These are phyloP conservation scores for Hypoxylon fragiforme DNA, from an alignment of 495 filamentous ascomycete species.

Conservation along the genomic window DNA sequence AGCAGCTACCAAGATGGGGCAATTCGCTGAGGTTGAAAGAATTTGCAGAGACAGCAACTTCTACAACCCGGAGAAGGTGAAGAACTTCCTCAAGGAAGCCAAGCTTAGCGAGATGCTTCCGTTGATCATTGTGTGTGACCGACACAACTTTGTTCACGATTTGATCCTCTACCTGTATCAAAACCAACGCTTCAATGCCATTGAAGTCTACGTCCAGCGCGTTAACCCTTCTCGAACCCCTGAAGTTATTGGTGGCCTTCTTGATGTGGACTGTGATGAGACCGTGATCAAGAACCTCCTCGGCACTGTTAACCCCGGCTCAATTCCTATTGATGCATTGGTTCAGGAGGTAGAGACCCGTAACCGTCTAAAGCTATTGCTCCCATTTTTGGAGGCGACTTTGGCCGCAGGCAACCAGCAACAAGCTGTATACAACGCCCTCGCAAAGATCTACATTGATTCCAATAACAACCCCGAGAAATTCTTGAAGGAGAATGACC, in stretches of 20 bases:
- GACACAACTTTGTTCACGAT: constrained; percentile 98
- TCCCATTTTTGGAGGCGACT: constrained; percentile 96
- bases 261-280: constrained; percentile 98
- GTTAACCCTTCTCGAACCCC: constrained; percentile 95
- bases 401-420: constrained; percentile 92
- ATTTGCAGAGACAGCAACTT: constrained; percentile 92
- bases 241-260: constrained; percentile 89
- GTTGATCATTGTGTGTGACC: constrained; percentile 97
- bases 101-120: constrained; percentile 89
- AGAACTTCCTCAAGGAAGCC: constrained; percentile 99
- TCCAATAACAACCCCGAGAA: constrained; percentile 99
- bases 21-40: constrained; percentile 93
- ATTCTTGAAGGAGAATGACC: constrained; percentile 97
- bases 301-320: constrained; percentile 78
- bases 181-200: constrained; percentile 99
- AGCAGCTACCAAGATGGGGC: constrained; percentile 87
- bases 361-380: constrained; percentile 91
- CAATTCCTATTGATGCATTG: constrained; percentile 93
- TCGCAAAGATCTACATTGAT: constrained; percentile 99
- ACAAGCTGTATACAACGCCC: constrained; percentile 95
- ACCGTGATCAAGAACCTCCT: constrained; percentile 91
- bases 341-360: constrained; percentile 92
- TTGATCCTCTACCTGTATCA: constrained; percentile 97
- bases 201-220: constrained; percentile 98
- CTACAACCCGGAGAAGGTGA: constrained; percentile 96